phyloP scores from a whole-genome alignment of 2,329 filamentous ascomycete genomes.

The Colletotrichum filicis region DNA sequence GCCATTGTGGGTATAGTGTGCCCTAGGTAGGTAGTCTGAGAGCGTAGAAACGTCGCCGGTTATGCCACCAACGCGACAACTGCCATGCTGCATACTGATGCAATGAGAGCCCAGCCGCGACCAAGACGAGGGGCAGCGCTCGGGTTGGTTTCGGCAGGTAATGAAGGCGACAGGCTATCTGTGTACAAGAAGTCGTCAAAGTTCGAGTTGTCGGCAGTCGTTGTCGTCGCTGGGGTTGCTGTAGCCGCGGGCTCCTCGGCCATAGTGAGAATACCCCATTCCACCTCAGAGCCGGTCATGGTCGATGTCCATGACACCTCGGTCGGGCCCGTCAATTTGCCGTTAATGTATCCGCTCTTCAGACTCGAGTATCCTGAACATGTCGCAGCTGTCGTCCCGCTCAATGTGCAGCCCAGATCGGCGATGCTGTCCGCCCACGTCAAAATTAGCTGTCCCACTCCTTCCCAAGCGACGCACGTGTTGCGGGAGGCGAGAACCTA shows the following conservation, averaged over 20 bases:
- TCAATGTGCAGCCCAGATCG: conserved; percentile 54
- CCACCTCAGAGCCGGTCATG: conserved; percentile 52
- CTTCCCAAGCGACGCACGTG: conserved; percentile 1
- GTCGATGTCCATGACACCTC: conserved; percentile 58
- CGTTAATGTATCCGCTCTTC: conserved; percentile 50
- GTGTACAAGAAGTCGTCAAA: conserved; percentile 35
- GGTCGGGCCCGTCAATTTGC: conserved; percentile 53
- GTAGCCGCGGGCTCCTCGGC: conserved; percentile 48
- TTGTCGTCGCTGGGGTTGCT: not conserved
- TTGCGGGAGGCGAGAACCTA: conserved; percentile 40
- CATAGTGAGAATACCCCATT: conserved; percentile 58
- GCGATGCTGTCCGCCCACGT: conserved; percentile 49
- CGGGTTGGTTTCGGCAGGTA: conserved; percentile 31
- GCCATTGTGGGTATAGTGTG: not conserved
- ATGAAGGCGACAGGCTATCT: conserved; percentile 12
- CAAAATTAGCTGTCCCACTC: not conserved
- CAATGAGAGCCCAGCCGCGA: conserved; percentile 1
- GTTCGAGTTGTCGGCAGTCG: conserved; percentile 16
- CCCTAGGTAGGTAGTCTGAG: not conserved
- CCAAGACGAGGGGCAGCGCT: conserved; percentile 26
- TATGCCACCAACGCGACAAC: conserved; percentile 7
- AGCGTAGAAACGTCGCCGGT: not conserved
- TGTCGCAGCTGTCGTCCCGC: conserved; percentile 55
- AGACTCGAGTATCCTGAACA: conserved; percentile 61
- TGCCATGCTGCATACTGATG: conserved; percentile 23